Evolutionary conservation across 352 stramenopile genomes (phyloP), one percentile per base, ranked within the genome.

Genomic region (Saprolegnia parasitica): DNA sequence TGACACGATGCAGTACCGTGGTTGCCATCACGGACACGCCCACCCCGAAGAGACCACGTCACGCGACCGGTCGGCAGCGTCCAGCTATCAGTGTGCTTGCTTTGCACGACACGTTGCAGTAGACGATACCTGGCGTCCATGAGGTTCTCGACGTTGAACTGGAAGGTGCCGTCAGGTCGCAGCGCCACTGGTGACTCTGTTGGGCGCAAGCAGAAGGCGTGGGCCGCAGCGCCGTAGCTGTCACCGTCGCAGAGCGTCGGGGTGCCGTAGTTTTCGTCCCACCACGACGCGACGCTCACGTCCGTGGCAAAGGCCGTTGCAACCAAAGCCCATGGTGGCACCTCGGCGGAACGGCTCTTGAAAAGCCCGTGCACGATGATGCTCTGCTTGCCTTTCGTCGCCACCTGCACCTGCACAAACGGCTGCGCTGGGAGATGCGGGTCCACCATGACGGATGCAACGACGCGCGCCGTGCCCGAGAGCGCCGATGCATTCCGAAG

Each of bases 201-300:
- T 4, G 42, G 18, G 18, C 42, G 42, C 1, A 93, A 72, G 26
- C 85, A 93, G 62, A 93, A 93, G 32, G 78, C 47, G 46, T 83
- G 40, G 13, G 71, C 74, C 0, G 80, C 74, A 15, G 71, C 68
- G 10, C 56, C 74, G 39, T 79, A 93, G 9, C 80, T 68, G 45
- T 93, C 85, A 10, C 83, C 84, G 4, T 81, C 85, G 50, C 85
- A 93, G 47, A 93, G 84, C 45, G 75, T 90, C 0, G 85, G 83
- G 37, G 87, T 89, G 0, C 85, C 85, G 35, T 79, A 90, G 57
- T 75, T 80, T 6, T 79, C 79, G 58, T 93, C 85, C 85, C 83
- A 91, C 85, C 85, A 93, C 29, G 81, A 86, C 16, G 85, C 85
- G 26, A 91, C 83, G 64, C 85, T 93, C 47, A 93, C 47, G 61